Percentiles rank a stretch among this genome's conserved stretches.
These are phyloP conservation scores for Eimeria falciformis DNA, from an alignment of 169 alveolate genomes.

Conservation along the genomic window DNA sequence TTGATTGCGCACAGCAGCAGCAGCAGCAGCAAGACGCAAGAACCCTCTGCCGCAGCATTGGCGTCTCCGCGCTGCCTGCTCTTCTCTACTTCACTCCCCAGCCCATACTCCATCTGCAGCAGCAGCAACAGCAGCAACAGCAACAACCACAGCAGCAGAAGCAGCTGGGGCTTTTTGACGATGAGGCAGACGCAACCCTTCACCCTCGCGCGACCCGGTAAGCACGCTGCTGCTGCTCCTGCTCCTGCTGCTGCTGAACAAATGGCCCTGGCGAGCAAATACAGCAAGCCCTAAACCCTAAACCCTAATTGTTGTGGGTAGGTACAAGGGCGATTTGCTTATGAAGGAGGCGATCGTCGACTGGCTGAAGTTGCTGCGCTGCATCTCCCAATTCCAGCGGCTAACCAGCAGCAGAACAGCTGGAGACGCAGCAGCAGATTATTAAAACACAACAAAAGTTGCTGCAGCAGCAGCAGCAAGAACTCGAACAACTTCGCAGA, in stretches of 20 bases:
- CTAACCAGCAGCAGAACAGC: conserved; percentile 12
- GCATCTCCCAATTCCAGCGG: conserved; percentile 49
- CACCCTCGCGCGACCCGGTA: conserved; percentile 55
- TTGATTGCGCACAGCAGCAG: conserved; percentile 60
- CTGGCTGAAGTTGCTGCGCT: conserved; percentile 71
- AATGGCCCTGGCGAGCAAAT: background rate
- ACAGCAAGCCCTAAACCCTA: background rate
- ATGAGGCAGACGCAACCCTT: conserved; percentile 22
- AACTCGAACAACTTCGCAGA: conserved; percentile 18
- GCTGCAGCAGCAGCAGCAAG: conserved; percentile 28
- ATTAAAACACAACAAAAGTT: background rate
- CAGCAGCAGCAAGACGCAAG: conserved; percentile 44
- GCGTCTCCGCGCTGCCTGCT: conserved; percentile 47
- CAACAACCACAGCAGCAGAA: conserved; percentile 4
- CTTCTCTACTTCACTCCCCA: conserved; percentile 58
- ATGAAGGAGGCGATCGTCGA: conserved; percentile 66
- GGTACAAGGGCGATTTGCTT: conserved; percentile 72
- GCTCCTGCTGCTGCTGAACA: conserved; percentile 27
- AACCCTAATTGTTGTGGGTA: conserved; percentile 4
- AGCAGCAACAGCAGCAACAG: conserved; percentile 36
- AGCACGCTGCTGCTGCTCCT: conserved; percentile 29
- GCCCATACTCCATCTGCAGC: conserved; percentile 6
- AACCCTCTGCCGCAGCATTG: conserved; percentile 53
- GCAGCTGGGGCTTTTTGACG: conserved; percentile 29
- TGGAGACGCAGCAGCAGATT: conserved; percentile 16